Evolutionary conservation across 2,329 filamentous ascomycete genomes (phyloP), one percentile per base, ranked within the genome.

Genomic region (Raffaelea ambrosiae): DNA sequence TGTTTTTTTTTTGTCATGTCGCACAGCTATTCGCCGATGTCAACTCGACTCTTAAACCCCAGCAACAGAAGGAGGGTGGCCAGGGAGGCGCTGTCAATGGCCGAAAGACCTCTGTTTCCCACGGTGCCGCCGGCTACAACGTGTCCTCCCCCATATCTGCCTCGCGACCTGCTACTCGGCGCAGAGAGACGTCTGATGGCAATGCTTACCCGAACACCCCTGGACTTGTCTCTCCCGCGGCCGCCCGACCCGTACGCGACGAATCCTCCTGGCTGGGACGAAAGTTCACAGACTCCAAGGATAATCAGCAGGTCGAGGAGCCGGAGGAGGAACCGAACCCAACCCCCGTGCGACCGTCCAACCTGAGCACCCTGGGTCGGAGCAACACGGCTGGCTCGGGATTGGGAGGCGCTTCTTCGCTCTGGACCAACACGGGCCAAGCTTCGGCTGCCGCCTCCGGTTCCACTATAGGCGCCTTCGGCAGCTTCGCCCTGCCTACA

Each of bases 1-100:
- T 48, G 4, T 11, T 14, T 19, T 23, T 5, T 20, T 22, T 36
- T 20, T 40, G 16, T 8, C 21, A n/a, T n/a, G n/a, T 33, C 26
- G 22, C 35, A 44, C 63, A 95, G 85, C 71, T 86, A 53, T 96
- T 96, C 66, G 68, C 78, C 44, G 93, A 94, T 54, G 89, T 98
- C 61, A 98, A 97, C 65, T 96, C 93, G 33, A 86, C 89, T 31
- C 72, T 96, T 56, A 97, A 97, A 66, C 85, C 87, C 9, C 86
- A 87, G 19, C 79, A 81, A 29, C 84, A 87, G 59, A 91, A 87
- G 51, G 81, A 83, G 57, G 75, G 79, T 39, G 69, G 81, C 63
- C 63, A 76, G 63, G 64, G 76, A 66, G 73, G 46, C 11, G 39
- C 73, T 11, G 59, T 74, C 11, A 83, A 85, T 48, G 78, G 84